phyloP scores from a whole-genome alignment of 164 flowering plant genomes.

The Warburgia ugandensis region DNA sequence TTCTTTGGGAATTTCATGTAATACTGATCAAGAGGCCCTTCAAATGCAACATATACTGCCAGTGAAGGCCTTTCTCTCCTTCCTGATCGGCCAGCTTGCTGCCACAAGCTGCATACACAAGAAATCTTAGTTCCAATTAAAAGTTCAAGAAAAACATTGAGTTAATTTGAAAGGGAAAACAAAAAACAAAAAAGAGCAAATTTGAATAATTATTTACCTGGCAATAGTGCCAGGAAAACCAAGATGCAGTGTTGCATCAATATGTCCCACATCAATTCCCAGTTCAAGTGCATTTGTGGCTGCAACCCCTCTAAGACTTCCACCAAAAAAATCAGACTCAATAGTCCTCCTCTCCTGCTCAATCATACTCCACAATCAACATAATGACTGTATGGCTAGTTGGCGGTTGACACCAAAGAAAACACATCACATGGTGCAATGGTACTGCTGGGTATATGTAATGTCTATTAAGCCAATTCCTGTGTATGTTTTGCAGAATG shows the following conservation, averaged over 20 bases:
- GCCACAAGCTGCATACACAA: conserved; percentile 68
- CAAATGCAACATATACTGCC: conserved; percentile 90
- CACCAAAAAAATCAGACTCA: conserved; percentile 79
- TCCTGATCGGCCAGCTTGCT: conserved; percentile 97
- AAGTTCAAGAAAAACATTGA: neutral
- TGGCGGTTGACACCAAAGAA: neutral
- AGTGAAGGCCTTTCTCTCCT: conserved; percentile 83
- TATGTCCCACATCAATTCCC: conserved; percentile 94
- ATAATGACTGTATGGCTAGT: neutral
- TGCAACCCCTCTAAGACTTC: conserved; percentile 82
- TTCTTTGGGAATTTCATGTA: conserved; percentile 82
- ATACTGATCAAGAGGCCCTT: conserved; percentile 90
- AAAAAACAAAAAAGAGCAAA: conserved; percentile 1
- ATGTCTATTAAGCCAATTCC: no score
- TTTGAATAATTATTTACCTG: conserved; percentile 35
- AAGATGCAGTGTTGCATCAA: conserved; percentile 93
- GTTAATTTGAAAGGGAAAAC: neutral
- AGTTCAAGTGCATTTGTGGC: conserved; percentile 98
- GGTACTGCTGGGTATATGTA: no score
- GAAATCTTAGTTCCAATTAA: no score
- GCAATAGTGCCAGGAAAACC: conserved; percentile 98
- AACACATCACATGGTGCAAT: no score
- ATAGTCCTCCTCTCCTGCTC: conserved; percentile 83
- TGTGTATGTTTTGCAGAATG: no score
- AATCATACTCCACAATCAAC: conserved; percentile 3